Evolutionary conservation across 495 filamentous ascomycete species (phyloP), one percentile per base, ranked within the genome.

Genomic region (Staphylotrichum longicolle): DNA sequence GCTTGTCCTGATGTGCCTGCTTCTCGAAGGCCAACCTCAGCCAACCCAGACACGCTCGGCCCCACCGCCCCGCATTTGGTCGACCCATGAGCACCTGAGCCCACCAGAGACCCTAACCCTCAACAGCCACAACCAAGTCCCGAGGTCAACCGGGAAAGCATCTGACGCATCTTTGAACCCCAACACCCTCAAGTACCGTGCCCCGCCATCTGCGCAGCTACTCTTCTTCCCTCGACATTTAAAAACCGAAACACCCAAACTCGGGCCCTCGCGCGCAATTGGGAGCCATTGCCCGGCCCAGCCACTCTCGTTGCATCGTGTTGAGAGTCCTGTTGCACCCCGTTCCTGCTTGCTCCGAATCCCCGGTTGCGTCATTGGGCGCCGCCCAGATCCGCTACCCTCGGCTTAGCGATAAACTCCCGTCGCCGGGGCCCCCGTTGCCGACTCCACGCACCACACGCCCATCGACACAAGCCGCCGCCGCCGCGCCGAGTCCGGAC

Each of bases 371-470:
- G 63, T 64, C 63, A 64, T 64, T 58, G 53, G 56, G 27, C 7
- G 15, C 14, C n/a, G 11, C 46, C 46, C 52, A 45, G 56, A 49
- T 65, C 66, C 66, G 62, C 62, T 68, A 66, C 63, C 68, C 68
- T 71, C 66, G 68, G 66, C 58, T 67, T 45, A 58, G 39, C 41
- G 40, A 40, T 48, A 37, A 54, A 14, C 41, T 54, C 49, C 56
- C 20, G 20, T 27, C 20, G 20, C 20, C 20, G 20, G 20, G 20
- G 44, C 35, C 55, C 27, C 64, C 57, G 57, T 55, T 37, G 34
- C 57, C 47, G 15, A 62, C 63, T 61, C 54, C 37, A 66, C 59
- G 37, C 41, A 30, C 50, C 32, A 61, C 49, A 46, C 49, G 15
- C 53, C 44, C 47, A 30, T 3, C 34, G 15, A 5, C 35, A 44